These are phyloP conservation scores for Colletotrichum sp. DNA, from an alignment of 2,329 filamentous ascomycete species.

Conservation along the genomic window DNA sequence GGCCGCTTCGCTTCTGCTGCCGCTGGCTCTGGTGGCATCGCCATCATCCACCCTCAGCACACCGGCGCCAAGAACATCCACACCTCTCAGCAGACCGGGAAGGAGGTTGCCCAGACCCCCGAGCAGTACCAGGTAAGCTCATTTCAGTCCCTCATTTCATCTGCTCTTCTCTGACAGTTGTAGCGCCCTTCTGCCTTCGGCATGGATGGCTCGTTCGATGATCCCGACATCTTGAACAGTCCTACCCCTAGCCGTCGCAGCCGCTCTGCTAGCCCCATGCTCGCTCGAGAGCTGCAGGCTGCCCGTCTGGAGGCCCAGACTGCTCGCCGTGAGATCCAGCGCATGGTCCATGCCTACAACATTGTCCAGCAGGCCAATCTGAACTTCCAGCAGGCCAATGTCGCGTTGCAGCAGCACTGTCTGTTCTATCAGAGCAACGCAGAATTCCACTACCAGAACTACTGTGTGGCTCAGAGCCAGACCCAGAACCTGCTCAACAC, in stretches of 20 bases:
- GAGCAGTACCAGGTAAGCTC: background rate
- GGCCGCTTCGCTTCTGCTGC: constrained; percentile 1
- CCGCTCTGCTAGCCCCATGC: background rate
- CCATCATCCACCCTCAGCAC: background rate
- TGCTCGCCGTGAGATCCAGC: background rate
- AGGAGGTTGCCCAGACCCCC: background rate
- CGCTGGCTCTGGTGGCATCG: background rate
- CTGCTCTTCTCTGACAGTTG: background rate
- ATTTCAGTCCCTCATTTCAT: background rate
- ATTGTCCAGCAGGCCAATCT: background rate
- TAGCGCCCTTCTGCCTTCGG: background rate
- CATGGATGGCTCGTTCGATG: background rate
- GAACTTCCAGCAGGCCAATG: background rate
- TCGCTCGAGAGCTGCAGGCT: background rate
- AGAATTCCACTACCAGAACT: background rate
- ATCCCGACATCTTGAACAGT: background rate
- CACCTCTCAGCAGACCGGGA: background rate
- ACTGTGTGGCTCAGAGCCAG: background rate
- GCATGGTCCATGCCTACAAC: background rate
- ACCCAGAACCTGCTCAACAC: background rate
- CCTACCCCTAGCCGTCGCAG: background rate
- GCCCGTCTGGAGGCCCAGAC: background rate
- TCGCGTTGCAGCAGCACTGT: background rate
- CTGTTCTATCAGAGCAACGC: background rate
- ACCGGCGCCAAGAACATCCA: background rate